phyloP scores from a whole-genome alignment of 2,329 filamentous ascomycete genomes.

The Penicillium aurantiogriseum region DNA sequence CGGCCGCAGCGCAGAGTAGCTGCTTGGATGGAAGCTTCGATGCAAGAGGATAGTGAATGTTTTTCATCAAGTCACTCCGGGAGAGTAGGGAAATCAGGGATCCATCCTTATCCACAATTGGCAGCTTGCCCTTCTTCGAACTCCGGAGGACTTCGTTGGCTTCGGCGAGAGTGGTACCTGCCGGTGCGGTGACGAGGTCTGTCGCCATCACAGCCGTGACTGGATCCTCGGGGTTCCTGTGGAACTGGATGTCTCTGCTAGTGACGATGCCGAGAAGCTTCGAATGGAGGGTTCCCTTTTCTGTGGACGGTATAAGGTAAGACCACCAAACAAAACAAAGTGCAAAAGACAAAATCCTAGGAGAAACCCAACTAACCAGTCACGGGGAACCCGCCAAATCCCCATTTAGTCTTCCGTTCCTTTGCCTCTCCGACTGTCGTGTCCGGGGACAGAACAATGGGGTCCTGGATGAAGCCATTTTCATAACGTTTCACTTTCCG shows the following conservation, averaged over 20 bases:
- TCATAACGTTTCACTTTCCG: conserved; percentile 98
- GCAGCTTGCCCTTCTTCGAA: conserved; percentile 98
- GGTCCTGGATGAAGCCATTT: conserved; percentile 97
- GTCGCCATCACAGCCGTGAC: conserved; percentile 93
- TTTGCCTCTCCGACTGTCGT: conserved; percentile 90
- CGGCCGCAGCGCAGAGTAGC: conserved; percentile 89
- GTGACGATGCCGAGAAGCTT: conserved; percentile 98
- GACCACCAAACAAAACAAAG: not conserved
- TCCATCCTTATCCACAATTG: conserved; percentile 78
- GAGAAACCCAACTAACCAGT: conserved; percentile 69
- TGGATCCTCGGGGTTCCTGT: conserved; percentile 67
- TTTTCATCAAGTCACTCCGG: conserved; percentile 96
- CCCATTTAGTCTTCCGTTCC: conserved; percentile 94
- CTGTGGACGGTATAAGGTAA: conserved; percentile 48
- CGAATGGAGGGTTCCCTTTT: conserved; percentile 86
- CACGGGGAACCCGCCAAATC: conserved; percentile 96
- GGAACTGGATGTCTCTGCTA: conserved; percentile 96
- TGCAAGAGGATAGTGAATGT: conserved; percentile 91
- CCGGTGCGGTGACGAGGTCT: conserved; percentile 81
- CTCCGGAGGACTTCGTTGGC: conserved; percentile 90
- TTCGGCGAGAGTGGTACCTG: conserved; percentile 79
- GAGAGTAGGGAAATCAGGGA: conserved; percentile 92
- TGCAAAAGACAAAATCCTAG: not conserved
- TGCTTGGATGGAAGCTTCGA: conserved; percentile 98
- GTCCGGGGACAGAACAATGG: conserved; percentile 80